These are phyloP conservation scores for Solanum hybrid DNA, from an alignment of 305 asterid species.

Conservation along the genomic window DNA sequence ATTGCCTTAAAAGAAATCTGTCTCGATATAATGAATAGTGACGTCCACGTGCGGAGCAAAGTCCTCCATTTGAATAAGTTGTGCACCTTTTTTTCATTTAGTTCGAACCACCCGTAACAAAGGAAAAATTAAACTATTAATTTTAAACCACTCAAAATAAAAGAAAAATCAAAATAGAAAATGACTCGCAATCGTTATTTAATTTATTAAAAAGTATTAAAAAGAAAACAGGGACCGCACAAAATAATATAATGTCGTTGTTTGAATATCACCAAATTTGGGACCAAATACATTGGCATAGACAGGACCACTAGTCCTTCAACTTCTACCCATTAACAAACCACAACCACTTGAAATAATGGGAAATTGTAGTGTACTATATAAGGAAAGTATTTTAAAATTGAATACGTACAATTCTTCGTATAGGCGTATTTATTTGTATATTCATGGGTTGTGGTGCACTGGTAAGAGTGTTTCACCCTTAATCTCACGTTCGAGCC, in stretches of 20 bases:
- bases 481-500: not conserved
- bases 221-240: not conserved
- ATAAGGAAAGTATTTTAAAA: not conserved
- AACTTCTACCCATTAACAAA: not conserved
- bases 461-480: rapidly evolving
- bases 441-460: not conserved
- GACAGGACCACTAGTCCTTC: not conserved
- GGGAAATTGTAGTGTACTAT: not conserved
- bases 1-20: too few species aligned
- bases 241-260: not conserved
- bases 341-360: not conserved
- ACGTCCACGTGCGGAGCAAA: not conserved
- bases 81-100: not conserved
- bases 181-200: not conserved
- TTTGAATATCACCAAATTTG: not conserved
- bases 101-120: not conserved
- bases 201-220: not conserved
- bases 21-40: not conserved
- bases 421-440: not conserved
- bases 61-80: not conserved
- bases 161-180: not conserved
- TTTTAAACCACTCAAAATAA: not conserved
- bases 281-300: not conserved
- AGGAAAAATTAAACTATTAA: not conserved
- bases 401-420: not conserved